Base-by-base conservation (phyloP, 306 rosid genomes). In the Pyrus betulifolia region DNA sequence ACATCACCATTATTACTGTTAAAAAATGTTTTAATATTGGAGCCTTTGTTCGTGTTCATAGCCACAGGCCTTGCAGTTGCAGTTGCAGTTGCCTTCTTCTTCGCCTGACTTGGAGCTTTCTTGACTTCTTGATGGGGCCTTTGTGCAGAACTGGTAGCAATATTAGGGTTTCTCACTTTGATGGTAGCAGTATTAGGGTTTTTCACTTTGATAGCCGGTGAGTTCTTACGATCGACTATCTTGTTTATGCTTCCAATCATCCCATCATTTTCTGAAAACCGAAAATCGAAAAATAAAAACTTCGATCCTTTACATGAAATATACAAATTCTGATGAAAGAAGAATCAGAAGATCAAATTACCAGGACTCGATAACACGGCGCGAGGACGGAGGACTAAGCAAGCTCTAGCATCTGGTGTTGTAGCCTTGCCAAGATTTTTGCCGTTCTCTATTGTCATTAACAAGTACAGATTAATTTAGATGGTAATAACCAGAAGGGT, bases 311-410 rank as follows among this genome's bases (percentile, higher is more conserved):
- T 42, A 0, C 62, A 1, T n/a, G 58, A 52, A 8, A 18, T 52
- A 52, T 21, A 42, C 3, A 52, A 52, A 18, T 52, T 18, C 44
- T 60, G 55, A 42, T 6, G 40, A 3, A 60, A 60, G 11, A 51
- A 1, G 13, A 78, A 35, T 69, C 58, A 4, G 8, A 9, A 33
- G 19, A 59, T 17, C 5, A 46, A n/a, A 62, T 78, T 83, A 90
- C 92, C 90, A 9, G 91, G 96, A 71, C 96, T 90, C 21, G 92
- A 90, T 74, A 90, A 74, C 33, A 90, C 87, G 4, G 92, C 96
- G 4, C 91, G 91, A 8, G 96, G 96, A 23, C 87, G 88, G 8
- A 79, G 74, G 49, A 70, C 69, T 31, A 78, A 78, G 71, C 73
- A 69, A 27, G 81, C 70, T 70, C 73, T 76, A 14, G 62, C 75